Percentiles rank a stretch among this genome's conserved stretches.
Conservation (phyloP, 257 asterid genomes). For the Gentiana dahurica region DNA sequence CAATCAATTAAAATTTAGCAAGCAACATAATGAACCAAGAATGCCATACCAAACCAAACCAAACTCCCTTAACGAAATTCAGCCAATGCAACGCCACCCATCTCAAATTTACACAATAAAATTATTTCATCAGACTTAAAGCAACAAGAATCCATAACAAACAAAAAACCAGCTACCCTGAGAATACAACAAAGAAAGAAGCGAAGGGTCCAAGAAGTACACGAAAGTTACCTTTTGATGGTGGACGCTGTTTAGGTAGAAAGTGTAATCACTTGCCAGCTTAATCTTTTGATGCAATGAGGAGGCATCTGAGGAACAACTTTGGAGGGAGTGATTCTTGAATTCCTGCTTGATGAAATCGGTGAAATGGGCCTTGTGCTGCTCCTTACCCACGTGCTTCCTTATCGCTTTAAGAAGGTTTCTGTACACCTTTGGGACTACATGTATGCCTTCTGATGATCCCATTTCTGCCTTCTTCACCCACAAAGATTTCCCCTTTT, state of each 20-base stretch:
- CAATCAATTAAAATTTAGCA: too few relatives aligned
- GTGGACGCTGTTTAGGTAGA: constrained; percentile 69
- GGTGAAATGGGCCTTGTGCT: constrained; percentile 48
- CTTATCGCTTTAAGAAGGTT: constrained; percentile 57
- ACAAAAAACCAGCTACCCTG: too few relatives aligned
- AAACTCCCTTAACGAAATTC: too few relatives aligned
- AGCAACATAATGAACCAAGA: too few relatives aligned
- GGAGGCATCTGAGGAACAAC: constrained; percentile 19
- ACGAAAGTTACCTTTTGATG: constrained; percentile 56
- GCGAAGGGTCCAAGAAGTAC: neutral
- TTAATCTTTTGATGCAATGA: constrained; percentile 24
- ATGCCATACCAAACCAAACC: too few relatives aligned
- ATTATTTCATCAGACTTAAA: neutral
- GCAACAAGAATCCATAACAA: neutral
- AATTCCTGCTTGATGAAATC: constrained; percentile 65
- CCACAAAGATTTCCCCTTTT: too few relatives aligned
- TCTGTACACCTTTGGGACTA: constrained; percentile 42
- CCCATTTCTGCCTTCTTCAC: constrained; percentile 17
- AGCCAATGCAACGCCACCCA: neutral
- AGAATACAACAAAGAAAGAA: neutral
- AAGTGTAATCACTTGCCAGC: constrained; percentile 63
- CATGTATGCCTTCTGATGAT: constrained; percentile 22
- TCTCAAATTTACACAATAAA: neutral
- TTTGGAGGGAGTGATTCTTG: constrained; percentile 13
- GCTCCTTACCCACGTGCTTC: constrained; percentile 57